These are phyloP conservation scores for Eutypa lata DNA, from an alignment of 2,329 filamentous ascomycete genomes.

Conservation along the genomic window DNA sequence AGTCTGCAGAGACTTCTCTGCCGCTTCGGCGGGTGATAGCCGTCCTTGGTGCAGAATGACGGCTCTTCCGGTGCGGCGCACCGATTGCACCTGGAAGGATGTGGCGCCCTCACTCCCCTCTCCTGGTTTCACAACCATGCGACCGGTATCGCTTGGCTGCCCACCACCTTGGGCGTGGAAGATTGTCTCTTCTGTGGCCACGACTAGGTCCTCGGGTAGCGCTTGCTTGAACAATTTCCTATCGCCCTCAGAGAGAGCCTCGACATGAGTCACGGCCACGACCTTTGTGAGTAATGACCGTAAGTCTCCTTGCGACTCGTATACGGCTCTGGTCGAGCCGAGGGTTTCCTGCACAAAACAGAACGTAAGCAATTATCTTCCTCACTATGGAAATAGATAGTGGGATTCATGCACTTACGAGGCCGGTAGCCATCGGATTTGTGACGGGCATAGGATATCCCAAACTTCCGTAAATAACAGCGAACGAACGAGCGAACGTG, in stretches of 20 bases:
- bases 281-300: no score
- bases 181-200: conserved; percentile 64
- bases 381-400: no score
- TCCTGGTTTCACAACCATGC: no score
- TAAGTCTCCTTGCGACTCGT: no score
- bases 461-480: no score
- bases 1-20: conserved; percentile 39
- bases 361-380: no score
- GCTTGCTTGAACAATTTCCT: conserved; percentile 57
- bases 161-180: conserved; percentile 75
- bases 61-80: conserved; percentile 50
- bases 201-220: conserved; percentile 47
- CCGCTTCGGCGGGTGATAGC: conserved; percentile 34
- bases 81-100: conserved; percentile 51
- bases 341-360: no score
- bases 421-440: no score
- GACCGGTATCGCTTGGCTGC: conserved; percentile 66
- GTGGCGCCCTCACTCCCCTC: conserved; percentile 22
- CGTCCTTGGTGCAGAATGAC: conserved; percentile 65
- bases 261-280: conserved; percentile 45
- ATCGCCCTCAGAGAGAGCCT: conserved; percentile 47
- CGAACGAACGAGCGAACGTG: no score
- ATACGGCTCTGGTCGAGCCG: no score
- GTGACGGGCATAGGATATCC: no score
- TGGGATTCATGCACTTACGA: no score